phyloP scores from a whole-genome alignment of 768 basidiomycete genomes.

The Imleria badia region DNA sequence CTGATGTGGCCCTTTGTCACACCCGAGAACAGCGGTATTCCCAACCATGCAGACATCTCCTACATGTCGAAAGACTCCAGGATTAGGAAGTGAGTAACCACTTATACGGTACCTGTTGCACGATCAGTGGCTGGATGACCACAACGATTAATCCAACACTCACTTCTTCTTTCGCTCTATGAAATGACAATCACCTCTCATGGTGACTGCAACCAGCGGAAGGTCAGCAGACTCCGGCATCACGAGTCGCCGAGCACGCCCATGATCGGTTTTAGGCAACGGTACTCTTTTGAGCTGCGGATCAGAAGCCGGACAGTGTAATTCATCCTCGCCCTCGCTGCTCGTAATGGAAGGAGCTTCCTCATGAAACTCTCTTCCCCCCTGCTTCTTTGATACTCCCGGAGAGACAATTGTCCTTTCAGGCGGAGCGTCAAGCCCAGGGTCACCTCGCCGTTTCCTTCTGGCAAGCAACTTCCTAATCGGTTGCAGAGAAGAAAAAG shows the following conservation, averaged over 20 bases:
- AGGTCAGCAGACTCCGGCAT: slow-evolving; percentile 27
- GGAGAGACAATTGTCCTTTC: neutral
- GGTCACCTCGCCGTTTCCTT: slow-evolving; percentile 6
- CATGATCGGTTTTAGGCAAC: slow-evolving; percentile 34
- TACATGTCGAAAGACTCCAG: slow-evolving; percentile 39
- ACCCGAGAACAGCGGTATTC: slow-evolving; percentile 44
- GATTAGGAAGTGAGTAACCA: slow-evolving; percentile 39
- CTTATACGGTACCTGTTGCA: slow-evolving; percentile 36
- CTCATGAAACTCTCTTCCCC: slow-evolving; percentile 4
- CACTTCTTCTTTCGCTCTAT: slow-evolving; percentile 36
- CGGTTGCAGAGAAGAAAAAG: slow-evolving; percentile 10
- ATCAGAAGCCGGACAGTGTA: slow-evolving; percentile 15
- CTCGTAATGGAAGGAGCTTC: slow-evolving; percentile 14
- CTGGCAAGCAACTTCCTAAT: slow-evolving; percentile 12
- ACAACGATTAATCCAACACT: slow-evolving; percentile 7
- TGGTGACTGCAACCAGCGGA: slow-evolving; percentile 44
- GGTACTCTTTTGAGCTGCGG: slow-evolving; percentile 27
- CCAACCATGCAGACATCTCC: slow-evolving; percentile 46
- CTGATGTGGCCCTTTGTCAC: slow-evolving; percentile 41
- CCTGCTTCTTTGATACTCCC: slow-evolving; percentile 5
- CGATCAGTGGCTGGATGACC: slow-evolving; percentile 13
- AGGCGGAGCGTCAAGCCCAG: slow-evolving; percentile 1
- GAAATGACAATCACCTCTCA: slow-evolving; percentile 47
- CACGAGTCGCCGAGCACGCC: slow-evolving; percentile 33
- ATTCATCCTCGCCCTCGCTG: slow-evolving; percentile 15